Conservation (phyloP, 2,329 filamentous ascomycete genomes). For the Aspergillus luchuensis region DNA sequence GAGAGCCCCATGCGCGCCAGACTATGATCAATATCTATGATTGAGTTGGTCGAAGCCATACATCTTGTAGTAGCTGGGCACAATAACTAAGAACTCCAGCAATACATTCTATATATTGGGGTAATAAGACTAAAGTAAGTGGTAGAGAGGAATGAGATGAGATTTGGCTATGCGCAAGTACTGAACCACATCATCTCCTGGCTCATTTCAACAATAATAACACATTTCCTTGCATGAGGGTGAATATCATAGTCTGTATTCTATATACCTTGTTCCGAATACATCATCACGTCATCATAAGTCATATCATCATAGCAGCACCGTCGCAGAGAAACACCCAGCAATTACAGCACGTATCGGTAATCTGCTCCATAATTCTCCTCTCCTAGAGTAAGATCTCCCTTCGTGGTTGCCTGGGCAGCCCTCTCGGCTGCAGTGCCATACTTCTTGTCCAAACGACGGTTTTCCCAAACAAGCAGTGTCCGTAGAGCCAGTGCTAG, state of each 20-base stretch:
- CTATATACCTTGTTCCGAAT: background rate
- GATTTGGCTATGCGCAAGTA: background rate
- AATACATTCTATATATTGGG: too few species aligned
- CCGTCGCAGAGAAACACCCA: background rate
- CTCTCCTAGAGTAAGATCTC: constrained; percentile 30
- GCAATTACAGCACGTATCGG: constrained; percentile 38
- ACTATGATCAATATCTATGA: too few species aligned
- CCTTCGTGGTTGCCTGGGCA: constrained; percentile 12
- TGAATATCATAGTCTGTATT: background rate
- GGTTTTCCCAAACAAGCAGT: constrained; percentile 63
- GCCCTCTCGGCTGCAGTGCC: constrained; percentile 31
- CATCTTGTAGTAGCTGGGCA: too few species aligned
- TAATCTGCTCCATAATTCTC: constrained; percentile 45
- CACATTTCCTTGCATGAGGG: too few species aligned
- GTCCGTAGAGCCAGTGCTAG: constrained; percentile 57
- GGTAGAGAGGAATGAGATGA: background rate
- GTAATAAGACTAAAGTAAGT: background rate
- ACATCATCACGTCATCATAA: background rate
- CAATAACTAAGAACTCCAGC: too few species aligned
- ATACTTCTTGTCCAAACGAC: constrained; percentile 56
- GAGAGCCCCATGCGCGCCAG: too few species aligned
- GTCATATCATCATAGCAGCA: background rate
- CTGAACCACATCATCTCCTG: too few species aligned
- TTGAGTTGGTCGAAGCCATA: too few species aligned
- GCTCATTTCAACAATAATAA: too few species aligned